Conservation (phyloP, 2,329 filamentous ascomycete species). For the Phialophora verrucosa region DNA sequence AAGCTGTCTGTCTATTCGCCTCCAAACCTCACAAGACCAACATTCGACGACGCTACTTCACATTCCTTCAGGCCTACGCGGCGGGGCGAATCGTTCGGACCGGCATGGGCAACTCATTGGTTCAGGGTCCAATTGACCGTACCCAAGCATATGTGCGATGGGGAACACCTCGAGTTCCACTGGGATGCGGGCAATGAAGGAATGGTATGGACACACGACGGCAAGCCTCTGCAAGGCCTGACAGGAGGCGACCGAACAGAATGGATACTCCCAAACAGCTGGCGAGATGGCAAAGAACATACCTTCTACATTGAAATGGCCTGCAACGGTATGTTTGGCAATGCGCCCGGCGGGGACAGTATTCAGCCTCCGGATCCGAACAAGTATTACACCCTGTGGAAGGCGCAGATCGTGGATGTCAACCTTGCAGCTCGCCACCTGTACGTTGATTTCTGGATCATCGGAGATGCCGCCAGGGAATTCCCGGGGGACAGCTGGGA, state of each 20-base stretch:
- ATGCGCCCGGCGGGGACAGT: slow-evolving; percentile 78
- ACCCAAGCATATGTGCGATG: slow-evolving; percentile 72
- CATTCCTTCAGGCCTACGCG: slow-evolving; percentile 76
- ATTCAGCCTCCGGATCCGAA: slow-evolving; percentile 91
- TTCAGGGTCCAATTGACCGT: slow-evolving; percentile 83
- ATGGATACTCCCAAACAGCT: slow-evolving; percentile 84
- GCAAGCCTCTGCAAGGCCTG: slow-evolving; percentile 87
- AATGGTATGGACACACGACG: slow-evolving; percentile 89
- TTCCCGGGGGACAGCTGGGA: slow-evolving; percentile 89
- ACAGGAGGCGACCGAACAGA: slow-evolving; percentile 89
- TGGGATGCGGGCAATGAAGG: slow-evolving; percentile 97
- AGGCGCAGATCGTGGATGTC: slow-evolving; percentile 85
- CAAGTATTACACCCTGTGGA: slow-evolving; percentile 74
- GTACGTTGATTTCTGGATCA: slow-evolving; percentile 94
- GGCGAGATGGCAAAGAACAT: slow-evolving; percentile 84
- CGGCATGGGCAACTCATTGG: slow-evolving; percentile 98
- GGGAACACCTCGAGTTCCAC: slow-evolving; percentile 88
- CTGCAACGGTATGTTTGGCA: slow-evolving; percentile 98
- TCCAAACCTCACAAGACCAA: slow-evolving; percentile 76
- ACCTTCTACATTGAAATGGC: slow-evolving; percentile 97
- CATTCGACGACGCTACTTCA: slow-evolving; percentile 81
- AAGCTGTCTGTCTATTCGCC: slow-evolving; percentile 87
- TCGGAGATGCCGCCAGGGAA: slow-evolving; percentile 87
- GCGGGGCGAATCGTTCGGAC: slow-evolving; percentile 82
- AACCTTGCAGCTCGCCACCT: slow-evolving; percentile 84